Conservation (phyloP, 495 filamentous ascomycete species). For the Acidomyces sp. region DNA sequence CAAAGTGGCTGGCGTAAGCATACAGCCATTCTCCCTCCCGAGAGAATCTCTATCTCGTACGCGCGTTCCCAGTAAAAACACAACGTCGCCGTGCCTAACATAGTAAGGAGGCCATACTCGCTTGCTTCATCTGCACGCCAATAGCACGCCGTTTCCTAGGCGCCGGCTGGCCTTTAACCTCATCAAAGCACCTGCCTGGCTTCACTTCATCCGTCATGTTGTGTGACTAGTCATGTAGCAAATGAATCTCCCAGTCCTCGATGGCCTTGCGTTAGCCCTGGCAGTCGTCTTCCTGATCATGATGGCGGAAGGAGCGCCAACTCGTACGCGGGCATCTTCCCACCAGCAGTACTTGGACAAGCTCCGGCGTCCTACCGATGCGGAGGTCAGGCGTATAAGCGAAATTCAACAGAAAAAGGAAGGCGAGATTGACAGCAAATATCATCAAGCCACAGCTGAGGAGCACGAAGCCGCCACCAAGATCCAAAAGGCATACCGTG, state of each 20-base stretch:
- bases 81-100: too few species aligned
- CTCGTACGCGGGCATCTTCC: slow-evolving; percentile 1
- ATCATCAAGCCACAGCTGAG: slow-evolving; percentile 5
- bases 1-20: too few species aligned
- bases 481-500: slow-evolving; percentile 56
- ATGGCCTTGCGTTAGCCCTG: slow-evolving; percentile 1
- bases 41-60: too few species aligned
- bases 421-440: slow-evolving; percentile 5
- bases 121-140: too few species aligned
- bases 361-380: background rate
- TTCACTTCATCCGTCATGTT: too few species aligned
- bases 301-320: background rate
- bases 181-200: too few species aligned
- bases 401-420: slow-evolving; percentile 7
- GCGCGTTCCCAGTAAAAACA: too few species aligned
- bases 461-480: slow-evolving; percentile 34
- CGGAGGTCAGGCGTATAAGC: background rate
- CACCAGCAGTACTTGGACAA: slow-evolving; percentile 7
- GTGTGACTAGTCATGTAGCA: too few species aligned
- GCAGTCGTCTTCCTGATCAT: background rate
- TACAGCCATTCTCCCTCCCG: too few species aligned
- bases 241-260: background rate
- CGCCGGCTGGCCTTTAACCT: too few species aligned
- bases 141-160: too few species aligned
- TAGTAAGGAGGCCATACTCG: too few species aligned